phyloP scores from a whole-genome alignment of 1,139 yeast genomes.

The Kodamaea alishanica region DNA sequence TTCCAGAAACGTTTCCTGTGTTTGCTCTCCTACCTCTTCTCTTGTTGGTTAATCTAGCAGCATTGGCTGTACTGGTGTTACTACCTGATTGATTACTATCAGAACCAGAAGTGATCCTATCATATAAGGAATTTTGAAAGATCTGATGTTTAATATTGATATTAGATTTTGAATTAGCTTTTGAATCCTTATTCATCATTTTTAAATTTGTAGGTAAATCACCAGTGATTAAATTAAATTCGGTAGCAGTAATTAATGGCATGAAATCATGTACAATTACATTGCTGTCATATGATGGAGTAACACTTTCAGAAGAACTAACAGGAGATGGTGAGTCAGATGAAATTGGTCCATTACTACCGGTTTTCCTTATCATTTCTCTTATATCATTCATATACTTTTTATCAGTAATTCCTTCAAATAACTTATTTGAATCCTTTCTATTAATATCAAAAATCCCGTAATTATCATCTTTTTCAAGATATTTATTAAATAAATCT shows the following conservation, averaged over 20 bases:
- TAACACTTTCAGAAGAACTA: slow-evolving; percentile 1
- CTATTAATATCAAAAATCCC: slow-evolving; percentile 33
- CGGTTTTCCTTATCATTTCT: slow-evolving; percentile 17
- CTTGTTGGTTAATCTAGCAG: slow-evolving; percentile 13
- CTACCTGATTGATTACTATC: slow-evolving; percentile 34
- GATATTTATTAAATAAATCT: slow-evolving; percentile 24
- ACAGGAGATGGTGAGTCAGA: slow-evolving; percentile 4
- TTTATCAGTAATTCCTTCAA: slow-evolving; percentile 28
- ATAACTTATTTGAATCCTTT: slow-evolving; percentile 36
- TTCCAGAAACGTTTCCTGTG: neutral
- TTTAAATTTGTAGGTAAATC: slow-evolving; percentile 30
- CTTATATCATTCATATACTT: slow-evolving; percentile 31
- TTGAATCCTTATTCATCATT: slow-evolving; percentile 16
- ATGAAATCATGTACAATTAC: slow-evolving; percentile 39
- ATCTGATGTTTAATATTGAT: slow-evolving; percentile 36
- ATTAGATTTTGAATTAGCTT: slow-evolving; percentile 12
- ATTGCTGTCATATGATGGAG: neutral
- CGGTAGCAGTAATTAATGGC: slow-evolving; percentile 38
- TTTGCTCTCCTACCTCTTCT: slow-evolving; percentile 29
- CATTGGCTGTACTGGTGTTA: slow-evolving; percentile 7
- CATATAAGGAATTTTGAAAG: slow-evolving; percentile 41
- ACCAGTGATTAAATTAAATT: slow-evolving; percentile 41
- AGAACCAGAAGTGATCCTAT: slow-evolving; percentile 39
- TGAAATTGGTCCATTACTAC: slow-evolving; percentile 11
- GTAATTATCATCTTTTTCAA: slow-evolving; percentile 18